Evolutionary conservation across 768 basidiomycete genomes (phyloP), one percentile per base, ranked within the genome.

Genomic region (Mycena capillaripes): DNA sequence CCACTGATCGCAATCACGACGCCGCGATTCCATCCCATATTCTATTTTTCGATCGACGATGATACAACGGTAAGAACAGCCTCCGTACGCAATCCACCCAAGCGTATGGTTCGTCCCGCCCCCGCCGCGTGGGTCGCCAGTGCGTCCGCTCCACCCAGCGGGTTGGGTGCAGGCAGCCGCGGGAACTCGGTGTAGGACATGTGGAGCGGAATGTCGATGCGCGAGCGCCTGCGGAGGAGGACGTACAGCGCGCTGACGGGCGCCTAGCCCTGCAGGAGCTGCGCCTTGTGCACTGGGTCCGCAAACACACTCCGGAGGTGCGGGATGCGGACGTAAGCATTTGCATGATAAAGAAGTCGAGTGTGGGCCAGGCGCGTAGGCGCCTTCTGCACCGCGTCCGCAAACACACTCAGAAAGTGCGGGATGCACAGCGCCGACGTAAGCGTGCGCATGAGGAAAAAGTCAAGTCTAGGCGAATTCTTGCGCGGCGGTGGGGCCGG

Each of bases 321-420:
- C 23, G 82, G 82, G n/a, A 87, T 60, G 83, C 76, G 30, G 82
- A 81, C 27, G 84, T 86, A 32, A 88, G 76, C 38, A 84, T 68
- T 72, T 87, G 86, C 84, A 85, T 83, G 48, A 87, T 75, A 81
- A 85, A 84, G 79, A 87, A 78, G 62, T 77, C 86, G 68, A 85
- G 69, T 2, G 85, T 79, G n/a, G n/a, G n/a, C n/a, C n/a, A n/a
- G 84, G 83, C 67, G 81, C 79, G 34, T 80, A 78, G 16, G 81
- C n/a, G n/a, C n/a, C n/a, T n/a, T n/a, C n/a, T n/a, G n/a, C n/a
- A n/a, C n/a, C n/a, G n/a, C n/a, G n/a, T n/a, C n/a, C n/a, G n/a
- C n/a, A n/a, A n/a, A n/a, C n/a, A n/a, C n/a, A n/a, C n/a, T n/a
- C n/a, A n/a, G n/a, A n/a, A n/a, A n/a, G n/a, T n/a, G n/a, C n/a